Conservation (phyloP, 495 filamentous ascomycete genomes). For the Penicillium longicatenatum region DNA sequence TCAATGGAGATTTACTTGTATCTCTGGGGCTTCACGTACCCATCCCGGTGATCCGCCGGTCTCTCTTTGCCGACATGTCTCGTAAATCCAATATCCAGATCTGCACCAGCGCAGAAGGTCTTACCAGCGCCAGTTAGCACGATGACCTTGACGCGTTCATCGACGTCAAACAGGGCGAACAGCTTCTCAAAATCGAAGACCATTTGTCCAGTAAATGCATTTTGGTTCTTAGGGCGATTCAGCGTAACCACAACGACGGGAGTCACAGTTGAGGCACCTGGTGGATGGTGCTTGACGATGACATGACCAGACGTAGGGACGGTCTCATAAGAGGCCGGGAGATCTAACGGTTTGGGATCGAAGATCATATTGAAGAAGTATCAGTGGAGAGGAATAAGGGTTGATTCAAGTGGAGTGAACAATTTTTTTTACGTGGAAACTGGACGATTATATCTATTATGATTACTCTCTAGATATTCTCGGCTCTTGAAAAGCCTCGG, state of each 20-base stretch:
- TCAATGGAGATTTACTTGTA: background rate
- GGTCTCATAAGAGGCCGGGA: conserved; percentile 41
- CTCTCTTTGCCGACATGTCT: conserved; percentile 31
- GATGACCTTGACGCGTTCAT: conserved; percentile 58
- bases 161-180: conserved; percentile 56
- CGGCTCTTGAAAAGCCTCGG: background rate
- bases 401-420: background rate
- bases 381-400: background rate
- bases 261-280: conserved; percentile 48
- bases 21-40: conserved; percentile 28
- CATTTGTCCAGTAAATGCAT: conserved; percentile 64
- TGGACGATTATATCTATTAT: too few relatives aligned
- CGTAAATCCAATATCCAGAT: conserved; percentile 57
- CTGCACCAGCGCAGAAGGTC: conserved; percentile 68
- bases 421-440: too few relatives aligned
- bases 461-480: too few relatives aligned
- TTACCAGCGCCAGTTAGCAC: conserved; percentile 60
- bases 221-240: conserved; percentile 59
- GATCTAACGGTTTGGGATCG: conserved; percentile 23
- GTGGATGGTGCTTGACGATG: conserved; percentile 54
- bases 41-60: conserved; percentile 47
- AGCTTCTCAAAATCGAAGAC: conserved; percentile 53
- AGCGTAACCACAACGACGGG: conserved; percentile 58
- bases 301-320: conserved; percentile 52
- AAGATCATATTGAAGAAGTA: conserved; percentile 5